Percentiles rank a stretch among this genome's conserved stretches.
These are phyloP conservation scores for Pugionium dolabratum DNA, from an alignment of 345 rosid genomes.

Conservation along the genomic window DNA sequence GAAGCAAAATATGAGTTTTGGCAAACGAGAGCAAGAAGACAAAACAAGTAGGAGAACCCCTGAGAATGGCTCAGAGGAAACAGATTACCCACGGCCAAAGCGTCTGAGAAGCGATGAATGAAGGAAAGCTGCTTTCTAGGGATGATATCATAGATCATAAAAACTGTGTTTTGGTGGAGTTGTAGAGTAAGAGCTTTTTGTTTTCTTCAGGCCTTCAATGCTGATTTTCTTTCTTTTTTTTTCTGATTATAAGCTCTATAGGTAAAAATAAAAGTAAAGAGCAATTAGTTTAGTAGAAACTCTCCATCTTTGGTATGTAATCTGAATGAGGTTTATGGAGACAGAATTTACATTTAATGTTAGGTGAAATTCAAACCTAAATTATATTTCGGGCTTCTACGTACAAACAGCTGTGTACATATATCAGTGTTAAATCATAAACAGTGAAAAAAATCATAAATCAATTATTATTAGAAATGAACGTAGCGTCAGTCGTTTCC, in stretches of 20 bases:
- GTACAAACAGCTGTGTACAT: neutral
- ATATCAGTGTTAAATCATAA: no score
- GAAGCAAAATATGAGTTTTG: conserved; percentile 59
- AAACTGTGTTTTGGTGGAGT: conserved; percentile 11
- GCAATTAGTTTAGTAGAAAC: neutral
- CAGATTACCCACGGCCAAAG: conserved; percentile 49
- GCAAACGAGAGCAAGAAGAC: conserved; percentile 42
- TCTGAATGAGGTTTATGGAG: conserved; percentile 4
- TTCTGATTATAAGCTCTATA: conserved; percentile 20
- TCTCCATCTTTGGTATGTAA: conserved; percentile 24
- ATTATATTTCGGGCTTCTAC: neutral
- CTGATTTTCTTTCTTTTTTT: neutral
- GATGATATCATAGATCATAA: conserved; percentile 7
- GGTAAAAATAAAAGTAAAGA: conserved; percentile 27
- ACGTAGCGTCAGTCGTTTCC: no score
- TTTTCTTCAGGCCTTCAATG: conserved; percentile 14
- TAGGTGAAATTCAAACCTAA: neutral
- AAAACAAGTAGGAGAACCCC: conserved; percentile 37
- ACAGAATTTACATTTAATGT: conserved; percentile 13
- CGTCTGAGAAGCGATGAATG: conserved; percentile 55
- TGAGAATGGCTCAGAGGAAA: conserved; percentile 26
- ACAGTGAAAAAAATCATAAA: no score
- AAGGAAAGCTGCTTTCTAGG: conserved; percentile 14
- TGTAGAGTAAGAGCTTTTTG: conserved; percentile 25
- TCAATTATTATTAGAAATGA: no score